Evolutionary conservation across 2,329 filamentous ascomycete species (phyloP).

Genomic region (Pyrenophora seminiperda): DNA sequence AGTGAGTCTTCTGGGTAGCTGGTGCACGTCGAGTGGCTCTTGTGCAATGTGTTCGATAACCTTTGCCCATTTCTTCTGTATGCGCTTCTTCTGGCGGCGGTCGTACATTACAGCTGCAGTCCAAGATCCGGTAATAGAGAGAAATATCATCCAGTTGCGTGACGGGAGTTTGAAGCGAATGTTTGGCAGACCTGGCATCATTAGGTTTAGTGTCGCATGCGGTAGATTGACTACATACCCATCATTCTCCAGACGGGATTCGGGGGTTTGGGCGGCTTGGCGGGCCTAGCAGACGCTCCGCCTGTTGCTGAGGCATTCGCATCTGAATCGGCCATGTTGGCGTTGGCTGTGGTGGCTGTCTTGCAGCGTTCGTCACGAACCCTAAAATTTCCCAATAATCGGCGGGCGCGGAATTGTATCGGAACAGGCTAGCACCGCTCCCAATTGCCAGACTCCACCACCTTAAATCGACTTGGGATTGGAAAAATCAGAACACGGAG

Average conservation of each 20-base stretch:
- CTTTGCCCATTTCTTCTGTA: conserved; percentile 83
- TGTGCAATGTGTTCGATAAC: conserved; percentile 82
- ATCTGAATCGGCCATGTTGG: conserved; percentile 41
- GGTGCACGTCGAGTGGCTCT: conserved; percentile 72
- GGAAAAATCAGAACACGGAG: too few relatives aligned
- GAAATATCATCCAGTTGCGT: conserved; percentile 97
- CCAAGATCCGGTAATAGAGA: conserved; percentile 76
- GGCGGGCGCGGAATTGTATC: conserved; percentile 25
- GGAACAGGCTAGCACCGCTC: conserved; percentile 14
- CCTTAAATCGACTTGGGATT: too few relatives aligned
- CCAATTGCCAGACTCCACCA: not conserved
- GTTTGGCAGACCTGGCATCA: conserved; percentile 72
- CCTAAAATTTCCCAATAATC: conserved; percentile 35
- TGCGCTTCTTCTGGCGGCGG: conserved; percentile 83
- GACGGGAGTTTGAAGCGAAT: conserved; percentile 85
- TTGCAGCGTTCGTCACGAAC: conserved; percentile 15
- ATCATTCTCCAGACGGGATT: conserved; percentile 50
- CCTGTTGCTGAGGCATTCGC: conserved; percentile 34
- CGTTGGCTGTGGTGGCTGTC: conserved; percentile 21
- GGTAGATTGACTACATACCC: conserved; percentile 30
- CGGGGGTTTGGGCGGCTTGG: conserved; percentile 40
- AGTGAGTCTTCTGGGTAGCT: conserved; percentile 81
- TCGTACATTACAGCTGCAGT: conserved; percentile 87
- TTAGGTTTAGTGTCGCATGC: conserved; percentile 13
- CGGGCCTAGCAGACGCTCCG: conserved; percentile 26